Evolutionary conservation across 163 green algal species (phyloP).

Genomic region (Coccomyxa subellipsoidea): DNA sequence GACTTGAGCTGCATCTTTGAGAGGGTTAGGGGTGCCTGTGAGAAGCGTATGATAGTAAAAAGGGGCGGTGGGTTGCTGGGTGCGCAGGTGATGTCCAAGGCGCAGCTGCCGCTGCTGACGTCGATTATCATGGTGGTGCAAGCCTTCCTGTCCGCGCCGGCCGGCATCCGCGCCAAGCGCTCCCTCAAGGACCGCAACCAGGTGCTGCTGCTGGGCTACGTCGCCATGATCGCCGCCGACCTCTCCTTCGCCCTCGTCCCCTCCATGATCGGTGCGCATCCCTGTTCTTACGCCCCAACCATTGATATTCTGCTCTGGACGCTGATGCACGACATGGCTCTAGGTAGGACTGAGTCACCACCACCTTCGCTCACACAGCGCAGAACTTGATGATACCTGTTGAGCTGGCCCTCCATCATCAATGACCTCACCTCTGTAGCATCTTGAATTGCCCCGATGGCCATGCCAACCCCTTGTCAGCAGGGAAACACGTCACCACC

Average conservation of each 20-base stretch:
- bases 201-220: conserved; percentile 67
- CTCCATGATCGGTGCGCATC: neutral
- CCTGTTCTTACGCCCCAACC: neutral
- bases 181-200: conserved; percentile 58
- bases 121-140: conserved; percentile 56
- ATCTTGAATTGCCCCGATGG: no score
- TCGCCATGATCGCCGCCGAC: conserved; percentile 68
- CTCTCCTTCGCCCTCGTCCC: conserved; percentile 42
- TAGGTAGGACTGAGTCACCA: no score
- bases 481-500: no score
- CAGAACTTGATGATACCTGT: no score
- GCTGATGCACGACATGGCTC: neutral
- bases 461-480: no score
- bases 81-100: conserved; percentile 57
- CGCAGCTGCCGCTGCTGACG: conserved; percentile 48
- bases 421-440: no score
- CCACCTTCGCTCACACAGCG: no score
- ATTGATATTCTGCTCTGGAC: neutral
- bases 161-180: conserved; percentile 53
- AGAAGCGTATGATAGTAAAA: no score
- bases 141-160: conserved; percentile 58
- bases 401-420: no score
- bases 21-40: no score
- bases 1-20: no score
- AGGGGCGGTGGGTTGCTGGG: neutral